Evolutionary conservation across 2,329 filamentous ascomycete species (phyloP).

Genomic region (Neobulgaria alba): DNA sequence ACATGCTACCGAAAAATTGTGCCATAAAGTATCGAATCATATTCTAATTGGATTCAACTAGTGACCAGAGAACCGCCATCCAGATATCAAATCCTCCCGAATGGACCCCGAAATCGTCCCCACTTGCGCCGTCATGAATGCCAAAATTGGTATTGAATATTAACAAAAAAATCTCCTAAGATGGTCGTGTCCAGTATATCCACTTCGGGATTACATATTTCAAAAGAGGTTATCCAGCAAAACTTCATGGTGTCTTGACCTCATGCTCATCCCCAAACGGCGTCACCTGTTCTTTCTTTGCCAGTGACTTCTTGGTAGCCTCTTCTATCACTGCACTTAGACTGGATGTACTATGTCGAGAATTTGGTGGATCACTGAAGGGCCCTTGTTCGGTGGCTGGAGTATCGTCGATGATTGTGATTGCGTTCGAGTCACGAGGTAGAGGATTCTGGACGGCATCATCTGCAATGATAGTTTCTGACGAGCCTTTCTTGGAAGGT

Average conservation of each 20-base stretch:
- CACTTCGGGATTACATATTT: background rate
- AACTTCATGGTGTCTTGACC: constrained; percentile 35
- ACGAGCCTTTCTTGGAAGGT: constrained; percentile 35
- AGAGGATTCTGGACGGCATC: constrained; percentile 13
- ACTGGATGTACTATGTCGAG: constrained; percentile 35
- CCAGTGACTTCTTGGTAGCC: constrained; percentile 27
- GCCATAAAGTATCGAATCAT: constrained; percentile 3
- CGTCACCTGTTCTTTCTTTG: constrained; percentile 26
- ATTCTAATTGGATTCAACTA: constrained; percentile 1
- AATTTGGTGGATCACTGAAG: constrained; percentile 43
- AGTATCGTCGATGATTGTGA: constrained; percentile 43
- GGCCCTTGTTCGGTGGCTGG: constrained; percentile 45
- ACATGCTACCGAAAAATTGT: background rate
- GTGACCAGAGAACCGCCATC: background rate
- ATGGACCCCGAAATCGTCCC: background rate
- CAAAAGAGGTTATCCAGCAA: background rate
- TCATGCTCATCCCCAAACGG: constrained; percentile 53
- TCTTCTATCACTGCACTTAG: constrained; percentile 50
- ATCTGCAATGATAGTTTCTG: constrained; percentile 6
- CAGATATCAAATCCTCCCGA: background rate
- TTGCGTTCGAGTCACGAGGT: constrained; percentile 35
- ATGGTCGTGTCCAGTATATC: background rate
- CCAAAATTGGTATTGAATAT: constrained; percentile 10
- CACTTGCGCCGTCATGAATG: constrained; percentile 10
- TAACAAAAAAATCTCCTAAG: constrained; percentile 15